These are phyloP conservation scores for Batkoa obscura DNA, from an alignment of 371 early-diverging fungal genomes.

Conservation along the genomic window DNA sequence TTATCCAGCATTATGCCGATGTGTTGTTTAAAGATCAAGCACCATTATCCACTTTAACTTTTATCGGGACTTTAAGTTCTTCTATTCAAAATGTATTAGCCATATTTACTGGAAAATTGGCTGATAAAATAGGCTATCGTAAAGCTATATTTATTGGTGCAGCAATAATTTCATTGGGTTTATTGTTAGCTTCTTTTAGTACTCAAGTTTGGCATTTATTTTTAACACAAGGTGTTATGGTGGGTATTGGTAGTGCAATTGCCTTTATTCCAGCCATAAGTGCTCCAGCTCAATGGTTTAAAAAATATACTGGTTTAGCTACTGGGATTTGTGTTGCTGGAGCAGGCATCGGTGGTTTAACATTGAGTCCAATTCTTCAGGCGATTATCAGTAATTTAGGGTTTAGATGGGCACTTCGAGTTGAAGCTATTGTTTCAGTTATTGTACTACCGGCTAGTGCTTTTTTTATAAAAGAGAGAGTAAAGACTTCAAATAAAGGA, in stretches of 20 bases:
- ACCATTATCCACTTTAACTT: background rate
- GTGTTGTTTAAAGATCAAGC: background rate
- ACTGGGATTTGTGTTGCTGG: slow-evolving; percentile 57
- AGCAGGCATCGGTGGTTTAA: slow-evolving; percentile 38
- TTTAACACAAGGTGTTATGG: slow-evolving; percentile 43
- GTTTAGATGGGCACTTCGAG: slow-evolving; percentile 23
- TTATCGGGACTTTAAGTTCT: slow-evolving; percentile 10
- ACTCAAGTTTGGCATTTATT: slow-evolving; percentile 25
- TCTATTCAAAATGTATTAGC: background rate
- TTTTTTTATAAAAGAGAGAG: background rate
- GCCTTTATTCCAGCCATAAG: slow-evolving; percentile 40
- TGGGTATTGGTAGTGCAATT: slow-evolving; percentile 34
- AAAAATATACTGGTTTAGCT: slow-evolving; percentile 41
- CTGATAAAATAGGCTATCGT: background rate
- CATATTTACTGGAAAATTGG: background rate
- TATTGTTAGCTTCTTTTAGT: slow-evolving; percentile 7
- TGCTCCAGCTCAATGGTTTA: slow-evolving; percentile 54
- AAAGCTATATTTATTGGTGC: background rate
- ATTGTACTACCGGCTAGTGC: background rate
- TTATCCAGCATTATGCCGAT: slow-evolving; percentile 14
- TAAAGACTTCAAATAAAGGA: background rate
- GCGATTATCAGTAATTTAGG: slow-evolving; percentile 19
- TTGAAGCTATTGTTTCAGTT: background rate
- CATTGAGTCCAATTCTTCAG: slow-evolving; percentile 25
- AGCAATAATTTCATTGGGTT: background rate